Evolutionary conservation across 306 rosid genomes (phyloP).

Genomic region (Ochetophila trinervis): DNA sequence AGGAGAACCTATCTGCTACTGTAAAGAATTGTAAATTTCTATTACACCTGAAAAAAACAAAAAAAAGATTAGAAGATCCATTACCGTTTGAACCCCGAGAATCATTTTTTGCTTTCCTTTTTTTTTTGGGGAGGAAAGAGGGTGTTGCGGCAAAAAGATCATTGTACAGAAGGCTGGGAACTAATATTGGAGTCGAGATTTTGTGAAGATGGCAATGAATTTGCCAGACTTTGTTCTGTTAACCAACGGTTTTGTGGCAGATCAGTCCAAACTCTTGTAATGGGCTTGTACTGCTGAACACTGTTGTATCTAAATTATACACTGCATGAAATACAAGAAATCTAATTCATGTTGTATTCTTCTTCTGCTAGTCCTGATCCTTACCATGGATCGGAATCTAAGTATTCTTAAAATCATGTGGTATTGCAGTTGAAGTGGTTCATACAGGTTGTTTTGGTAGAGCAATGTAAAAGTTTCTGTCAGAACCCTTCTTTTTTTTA

Average conservation of each 20-base stretch:
- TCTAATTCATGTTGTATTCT: slow-evolving; percentile 11
- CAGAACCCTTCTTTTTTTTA: too few relatives aligned
- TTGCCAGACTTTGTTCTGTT: slow-evolving; percentile 14
- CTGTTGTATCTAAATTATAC: slow-evolving; percentile 17
- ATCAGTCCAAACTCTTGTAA: slow-evolving; percentile 5
- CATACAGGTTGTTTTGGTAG: too few relatives aligned
- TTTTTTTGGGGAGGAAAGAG: slow-evolving; percentile 13
- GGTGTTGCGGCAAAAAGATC: slow-evolving; percentile 14
- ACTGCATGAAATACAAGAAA: slow-evolving; percentile 25
- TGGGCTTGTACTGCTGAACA: slow-evolving; percentile 1
- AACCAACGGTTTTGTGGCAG: background rate
- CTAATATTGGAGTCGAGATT: slow-evolving; percentile 13
- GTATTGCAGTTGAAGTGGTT: too few relatives aligned
- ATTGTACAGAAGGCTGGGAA: slow-evolving; percentile 35
- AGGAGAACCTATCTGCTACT: slow-evolving; percentile 21
- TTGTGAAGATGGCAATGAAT: slow-evolving; percentile 19
- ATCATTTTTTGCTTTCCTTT: slow-evolving; percentile 3
- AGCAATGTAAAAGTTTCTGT: too few relatives aligned
- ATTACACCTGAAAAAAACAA: slow-evolving; percentile 9
- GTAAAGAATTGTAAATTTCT: slow-evolving; percentile 26
- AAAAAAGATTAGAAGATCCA: background rate
- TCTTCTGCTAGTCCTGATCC: background rate
- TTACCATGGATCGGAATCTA: background rate
- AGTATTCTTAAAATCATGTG: background rate
- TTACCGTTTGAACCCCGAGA: background rate